Evolutionary conservation across 2,329 filamentous ascomycete species (phyloP), one percentile per base, ranked within the genome.

Genomic region (Phyllachora maydis): DNA sequence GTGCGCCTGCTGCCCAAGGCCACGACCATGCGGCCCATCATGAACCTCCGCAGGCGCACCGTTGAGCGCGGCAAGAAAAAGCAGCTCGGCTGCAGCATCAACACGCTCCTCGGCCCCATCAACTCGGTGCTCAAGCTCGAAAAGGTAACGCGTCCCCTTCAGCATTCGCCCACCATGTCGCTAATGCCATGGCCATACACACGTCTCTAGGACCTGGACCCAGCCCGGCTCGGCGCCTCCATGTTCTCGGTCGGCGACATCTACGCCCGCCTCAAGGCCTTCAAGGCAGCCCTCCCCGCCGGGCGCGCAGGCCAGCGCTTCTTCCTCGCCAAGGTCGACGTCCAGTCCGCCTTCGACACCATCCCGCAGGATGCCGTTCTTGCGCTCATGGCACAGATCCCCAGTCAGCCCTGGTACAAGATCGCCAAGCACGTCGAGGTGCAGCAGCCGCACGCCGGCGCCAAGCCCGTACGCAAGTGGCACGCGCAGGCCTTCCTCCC

Each of bases 271-370:
- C 48, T 98, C 12, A 75, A 72, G 30, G 37, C 33, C 0, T 95
- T 91, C 50, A 74, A 73, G 32, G 36, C 46, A 3, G 45, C 33
- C 1, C 41, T 75, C 8, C 28, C 45, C 2, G 31, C 32, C 0
- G 35, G 46, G 1, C 37, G 40, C 2, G 31, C 32, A 0, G 35
- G 46, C 1, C 36, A 40, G 6, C 54, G 46, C 4, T 47, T 93
- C 2, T 95, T 77, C 46, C 91, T 95, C 46, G 83, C 72, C 29
- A 98, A 98, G 42, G 56, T 91, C 8, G 88, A 98, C 39, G 83
- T 98, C 11, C 66, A 78, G 41, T 69, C 79, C 3, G 91, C 85
- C 35, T 98, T 93, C 42, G 88, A 98, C 45, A 92, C 77, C 0
- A 93, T 98, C 21, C 88, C 88, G 0, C 88, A 95, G 42, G 48